Evolutionary conservation across 177 flowering plant genomes (phyloP).

Genomic region (Vitis hybrid): DNA sequence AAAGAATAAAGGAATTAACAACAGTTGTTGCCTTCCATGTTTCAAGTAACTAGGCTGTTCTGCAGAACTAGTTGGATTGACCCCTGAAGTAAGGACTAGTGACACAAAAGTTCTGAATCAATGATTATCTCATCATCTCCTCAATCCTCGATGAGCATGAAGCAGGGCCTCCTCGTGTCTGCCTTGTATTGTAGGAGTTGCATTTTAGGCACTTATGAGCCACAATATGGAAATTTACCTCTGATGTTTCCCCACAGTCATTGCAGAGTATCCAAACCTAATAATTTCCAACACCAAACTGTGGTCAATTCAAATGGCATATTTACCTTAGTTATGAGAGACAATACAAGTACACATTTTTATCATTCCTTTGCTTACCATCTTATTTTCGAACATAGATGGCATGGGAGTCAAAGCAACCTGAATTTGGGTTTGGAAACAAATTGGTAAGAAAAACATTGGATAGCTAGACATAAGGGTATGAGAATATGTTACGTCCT

Average conservation of each 20-base stretch:
- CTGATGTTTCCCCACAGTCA: conserved; percentile 24
- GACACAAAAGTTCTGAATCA: background rate
- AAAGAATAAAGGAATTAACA: background rate
- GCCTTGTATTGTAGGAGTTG: conserved; percentile 30
- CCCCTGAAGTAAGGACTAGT: background rate
- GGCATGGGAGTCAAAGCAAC: conserved; percentile 33
- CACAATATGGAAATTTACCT: conserved; percentile 20
- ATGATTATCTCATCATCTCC: conserved; percentile 9
- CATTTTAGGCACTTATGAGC: conserved; percentile 28
- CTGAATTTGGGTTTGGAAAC: conserved; percentile 11
- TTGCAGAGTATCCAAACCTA: conserved; percentile 35
- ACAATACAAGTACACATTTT: background rate
- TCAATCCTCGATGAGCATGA: conserved; percentile 18
- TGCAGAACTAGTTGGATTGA: background rate
- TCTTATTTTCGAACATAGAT: conserved; percentile 18
- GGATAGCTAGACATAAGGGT: background rate
- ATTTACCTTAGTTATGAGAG: background rate
- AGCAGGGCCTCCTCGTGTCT: conserved; percentile 17
- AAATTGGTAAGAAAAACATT: background rate
- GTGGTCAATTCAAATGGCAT: background rate
- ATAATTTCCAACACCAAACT: background rate
- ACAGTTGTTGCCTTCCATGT: background rate
- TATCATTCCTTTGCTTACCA: conserved; percentile 12
- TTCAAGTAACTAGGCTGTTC: background rate
- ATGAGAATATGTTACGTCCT: background rate